A percentile compares a stretch with the other conserved stretches of the same genome.
Evolutionary conservation across 78 protist genomes (phyloP).

Genomic region (Neovahlkampfia damariscottae): DNA sequence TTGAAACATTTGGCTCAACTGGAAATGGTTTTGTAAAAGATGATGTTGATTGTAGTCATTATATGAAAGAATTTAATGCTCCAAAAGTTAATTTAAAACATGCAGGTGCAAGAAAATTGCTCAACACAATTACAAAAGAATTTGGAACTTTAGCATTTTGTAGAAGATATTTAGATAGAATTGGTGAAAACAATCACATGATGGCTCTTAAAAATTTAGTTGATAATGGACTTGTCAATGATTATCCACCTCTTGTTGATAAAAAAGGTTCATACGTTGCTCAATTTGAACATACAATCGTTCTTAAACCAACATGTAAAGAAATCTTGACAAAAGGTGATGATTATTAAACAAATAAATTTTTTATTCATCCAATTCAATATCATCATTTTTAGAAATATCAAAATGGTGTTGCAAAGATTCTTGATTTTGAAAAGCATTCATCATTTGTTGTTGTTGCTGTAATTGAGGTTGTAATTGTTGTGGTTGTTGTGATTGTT

Average conservation of each 20-base stretch:
- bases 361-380: too few relatives aligned
- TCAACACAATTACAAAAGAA: conserved; percentile 57
- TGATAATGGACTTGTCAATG: conserved; percentile 16
- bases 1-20: conserved; percentile 98
- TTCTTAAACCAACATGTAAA: conserved; percentile 76
- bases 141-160: conserved; percentile 95
- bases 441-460: conserved; percentile 17
- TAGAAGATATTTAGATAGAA: conserved; percentile 65
- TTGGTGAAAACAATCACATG: conserved; percentile 48
- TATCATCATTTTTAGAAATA: background rate
- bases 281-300: conserved; percentile 87
- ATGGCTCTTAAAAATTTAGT: conserved; percentile 62
- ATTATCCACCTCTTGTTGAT: conserved; percentile 90
- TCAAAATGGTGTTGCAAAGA: too few relatives aligned
- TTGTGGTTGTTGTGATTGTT: too few relatives aligned
- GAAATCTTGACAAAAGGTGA: conserved; percentile 83
- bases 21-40: conserved; percentile 77
- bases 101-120: conserved; percentile 56
- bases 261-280: conserved; percentile 75
- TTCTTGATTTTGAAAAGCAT: too few relatives aligned
- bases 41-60: conserved; percentile 86
- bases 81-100: conserved; percentile 3
- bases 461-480: conserved; percentile 22
- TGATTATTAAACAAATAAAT: conserved; percentile 59
- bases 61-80: conserved; percentile 62